A percentile compares a stretch with the other conserved stretches of the same genome.
Conservation (phyloP, 352 stramenopile species). For the Phytophthora foliorum region DNA sequence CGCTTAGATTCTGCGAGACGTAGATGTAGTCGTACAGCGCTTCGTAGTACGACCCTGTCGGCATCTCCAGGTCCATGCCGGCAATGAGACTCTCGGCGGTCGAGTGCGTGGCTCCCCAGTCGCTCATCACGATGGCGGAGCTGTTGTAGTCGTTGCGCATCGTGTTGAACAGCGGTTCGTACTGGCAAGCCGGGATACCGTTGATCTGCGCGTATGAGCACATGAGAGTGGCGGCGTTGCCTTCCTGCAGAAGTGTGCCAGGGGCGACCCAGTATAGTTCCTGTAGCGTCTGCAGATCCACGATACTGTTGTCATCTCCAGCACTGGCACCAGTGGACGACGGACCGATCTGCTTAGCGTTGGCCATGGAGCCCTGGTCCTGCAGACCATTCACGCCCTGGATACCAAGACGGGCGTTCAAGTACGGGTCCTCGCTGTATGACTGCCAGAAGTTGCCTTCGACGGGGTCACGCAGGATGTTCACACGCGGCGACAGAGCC, state of each 20-base stretch:
- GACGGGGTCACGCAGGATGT: constrained; percentile 40
- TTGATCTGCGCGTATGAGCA: constrained; percentile 47
- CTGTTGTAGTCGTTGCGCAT: constrained; percentile 46
- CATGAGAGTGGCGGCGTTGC: constrained; percentile 45
- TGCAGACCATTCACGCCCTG: constrained; percentile 36
- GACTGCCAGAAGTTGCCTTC: constrained; percentile 46
- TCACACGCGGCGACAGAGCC: constrained; percentile 37
- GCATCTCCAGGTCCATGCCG: constrained; percentile 46
- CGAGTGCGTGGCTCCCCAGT: constrained; percentile 42
- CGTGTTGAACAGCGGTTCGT: constrained; percentile 42
- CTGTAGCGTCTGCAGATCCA: constrained; percentile 39
- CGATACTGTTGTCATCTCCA: constrained; percentile 33
- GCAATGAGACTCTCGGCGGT: constrained; percentile 41
- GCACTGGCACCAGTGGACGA: constrained; percentile 35
- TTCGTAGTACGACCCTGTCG: constrained; percentile 41
- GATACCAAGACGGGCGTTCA: constrained; percentile 39
- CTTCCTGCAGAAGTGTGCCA: constrained; percentile 39
- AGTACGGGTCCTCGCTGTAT: constrained; percentile 44
- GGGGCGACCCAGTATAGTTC: constrained; percentile 43
- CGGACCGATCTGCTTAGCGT: constrained; percentile 45
- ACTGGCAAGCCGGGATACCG: constrained; percentile 39
- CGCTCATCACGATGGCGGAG: constrained; percentile 41
- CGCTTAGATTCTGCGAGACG: constrained; percentile 42
- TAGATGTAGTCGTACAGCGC: constrained; percentile 50
- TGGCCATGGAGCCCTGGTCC: constrained; percentile 41